Evolutionary conservation across 2,329 filamentous ascomycete genomes (phyloP).

Genomic region (Tolypocladium amazonense): DNA sequence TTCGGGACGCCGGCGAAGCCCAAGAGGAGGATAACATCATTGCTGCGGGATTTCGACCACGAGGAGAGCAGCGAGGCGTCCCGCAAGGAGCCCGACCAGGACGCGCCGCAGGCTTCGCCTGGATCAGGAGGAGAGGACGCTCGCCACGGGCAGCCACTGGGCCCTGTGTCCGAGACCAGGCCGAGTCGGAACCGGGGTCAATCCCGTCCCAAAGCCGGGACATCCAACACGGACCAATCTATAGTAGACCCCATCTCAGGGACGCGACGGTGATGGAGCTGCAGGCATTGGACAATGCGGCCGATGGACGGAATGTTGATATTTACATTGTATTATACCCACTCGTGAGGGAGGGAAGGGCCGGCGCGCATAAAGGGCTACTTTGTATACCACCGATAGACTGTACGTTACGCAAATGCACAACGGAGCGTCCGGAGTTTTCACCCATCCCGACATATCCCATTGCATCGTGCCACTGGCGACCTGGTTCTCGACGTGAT

Average conservation of each 20-base stretch:
- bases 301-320: neutral
- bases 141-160: neutral
- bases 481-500: neutral
- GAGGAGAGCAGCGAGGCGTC: neutral
- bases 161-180: neutral
- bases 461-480: neutral
- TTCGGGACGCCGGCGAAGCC: constrained; percentile 14
- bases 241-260: neutral
- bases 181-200: neutral
- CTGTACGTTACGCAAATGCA: neutral
- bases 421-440: neutral
- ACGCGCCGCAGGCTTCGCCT: neutral
- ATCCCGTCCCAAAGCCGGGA: neutral
- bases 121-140: neutral
- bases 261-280: neutral
- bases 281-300: neutral
- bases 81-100: neutral
- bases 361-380: neutral
- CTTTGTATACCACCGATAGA: neutral
- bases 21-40: constrained; percentile 2
- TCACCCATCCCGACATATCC: neutral
- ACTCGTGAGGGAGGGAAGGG: neutral
- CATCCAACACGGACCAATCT: neutral
- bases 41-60: neutral
- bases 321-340: neutral